Evolutionary conservation across 768 basidiomycete species (phyloP).

Genomic region (Boletus barrowsii): DNA sequence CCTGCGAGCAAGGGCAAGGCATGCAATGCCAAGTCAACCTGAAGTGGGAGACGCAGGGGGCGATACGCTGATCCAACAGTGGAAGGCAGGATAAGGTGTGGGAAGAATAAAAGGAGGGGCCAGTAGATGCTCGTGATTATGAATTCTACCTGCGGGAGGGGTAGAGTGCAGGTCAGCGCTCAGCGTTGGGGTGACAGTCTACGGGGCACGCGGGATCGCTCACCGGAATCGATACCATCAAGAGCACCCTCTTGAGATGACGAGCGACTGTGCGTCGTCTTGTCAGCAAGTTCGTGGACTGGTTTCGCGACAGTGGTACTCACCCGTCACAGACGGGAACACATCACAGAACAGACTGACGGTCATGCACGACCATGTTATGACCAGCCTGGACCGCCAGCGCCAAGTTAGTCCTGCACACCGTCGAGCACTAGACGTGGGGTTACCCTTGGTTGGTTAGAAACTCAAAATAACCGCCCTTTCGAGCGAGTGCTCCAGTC

Average conservation of each 20-base stretch:
- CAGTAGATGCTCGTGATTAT: slow-evolving; percentile 66
- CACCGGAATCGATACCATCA: slow-evolving; percentile 69
- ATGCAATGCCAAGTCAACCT: slow-evolving; percentile 64
- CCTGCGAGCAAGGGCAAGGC: slow-evolving; percentile 57
- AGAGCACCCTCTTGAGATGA: slow-evolving; percentile 54
- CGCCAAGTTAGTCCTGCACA: not conserved
- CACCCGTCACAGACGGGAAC: slow-evolving; percentile 36
- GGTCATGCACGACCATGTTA: slow-evolving; percentile 41
- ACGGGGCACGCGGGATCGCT: not conserved
- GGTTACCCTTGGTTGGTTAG: slow-evolving; percentile 71
- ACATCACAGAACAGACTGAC: slow-evolving; percentile 40
- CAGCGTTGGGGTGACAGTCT: too few species aligned
- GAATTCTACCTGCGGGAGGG: slow-evolving; percentile 36
- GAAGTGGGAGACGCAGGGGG: slow-evolving; percentile 40
- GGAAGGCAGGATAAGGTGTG: too few species aligned
- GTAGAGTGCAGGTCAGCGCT: too few species aligned
- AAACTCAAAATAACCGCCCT: slow-evolving; percentile 68
- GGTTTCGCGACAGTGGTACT: slow-evolving; percentile 10
- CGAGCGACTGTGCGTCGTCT: slow-evolving; percentile 3
- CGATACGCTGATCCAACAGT: too few species aligned
- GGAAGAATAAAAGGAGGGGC: slow-evolving; percentile 54
- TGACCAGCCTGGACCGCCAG: slow-evolving; percentile 20
- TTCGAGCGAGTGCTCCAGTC: slow-evolving; percentile 38
- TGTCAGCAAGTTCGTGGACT: not conserved
- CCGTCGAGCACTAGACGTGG: not conserved